Conservation (phyloP, 2,329 filamentous ascomycete genomes). For the Monosporascus sp. region DNA sequence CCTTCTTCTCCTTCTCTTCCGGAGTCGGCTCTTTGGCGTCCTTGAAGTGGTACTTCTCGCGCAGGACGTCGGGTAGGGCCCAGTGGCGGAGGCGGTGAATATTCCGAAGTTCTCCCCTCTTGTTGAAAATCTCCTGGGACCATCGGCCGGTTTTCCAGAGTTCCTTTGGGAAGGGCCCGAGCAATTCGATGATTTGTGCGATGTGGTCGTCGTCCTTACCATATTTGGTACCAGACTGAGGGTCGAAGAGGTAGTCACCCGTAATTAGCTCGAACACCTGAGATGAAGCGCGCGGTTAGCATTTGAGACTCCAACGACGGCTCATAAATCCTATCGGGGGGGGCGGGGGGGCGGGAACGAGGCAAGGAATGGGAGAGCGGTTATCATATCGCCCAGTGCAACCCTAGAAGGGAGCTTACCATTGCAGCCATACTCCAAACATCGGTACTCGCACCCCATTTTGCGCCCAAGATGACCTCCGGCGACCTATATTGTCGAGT, state of each 20-base stretch:
- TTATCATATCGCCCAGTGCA: too few relatives aligned
- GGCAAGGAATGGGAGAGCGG: too few relatives aligned
- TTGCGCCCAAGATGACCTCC: slow-evolving; percentile 91
- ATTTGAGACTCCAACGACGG: background rate
- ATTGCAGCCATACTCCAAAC: slow-evolving; percentile 99
- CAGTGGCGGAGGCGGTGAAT: slow-evolving; percentile 95
- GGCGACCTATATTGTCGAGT: slow-evolving; percentile 95
- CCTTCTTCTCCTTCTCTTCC: slow-evolving; percentile 26
- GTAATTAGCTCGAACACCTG: slow-evolving; percentile 97
- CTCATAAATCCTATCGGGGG: too few relatives aligned
- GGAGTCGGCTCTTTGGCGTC: slow-evolving; percentile 68
- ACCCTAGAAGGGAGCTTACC: slow-evolving; percentile 51
- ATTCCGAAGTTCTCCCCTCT: slow-evolving; percentile 93
- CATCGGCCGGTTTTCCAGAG: slow-evolving; percentile 91
- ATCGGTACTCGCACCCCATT: slow-evolving; percentile 99
- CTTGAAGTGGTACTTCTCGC: slow-evolving; percentile 95
- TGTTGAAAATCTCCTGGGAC: slow-evolving; percentile 98
- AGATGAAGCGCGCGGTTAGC: slow-evolving; percentile 2
- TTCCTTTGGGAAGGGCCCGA: slow-evolving; percentile 88
- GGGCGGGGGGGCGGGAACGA: too few relatives aligned
- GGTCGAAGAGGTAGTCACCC: slow-evolving; percentile 96
- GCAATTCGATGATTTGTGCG: slow-evolving; percentile 94
- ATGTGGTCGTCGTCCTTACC: slow-evolving; percentile 99
- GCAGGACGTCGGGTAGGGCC: slow-evolving; percentile 86
- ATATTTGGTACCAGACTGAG: slow-evolving; percentile 97